Base-by-base conservation (phyloP, 371 early-diverging fungal species). In the Mortierella sp. region DNA sequence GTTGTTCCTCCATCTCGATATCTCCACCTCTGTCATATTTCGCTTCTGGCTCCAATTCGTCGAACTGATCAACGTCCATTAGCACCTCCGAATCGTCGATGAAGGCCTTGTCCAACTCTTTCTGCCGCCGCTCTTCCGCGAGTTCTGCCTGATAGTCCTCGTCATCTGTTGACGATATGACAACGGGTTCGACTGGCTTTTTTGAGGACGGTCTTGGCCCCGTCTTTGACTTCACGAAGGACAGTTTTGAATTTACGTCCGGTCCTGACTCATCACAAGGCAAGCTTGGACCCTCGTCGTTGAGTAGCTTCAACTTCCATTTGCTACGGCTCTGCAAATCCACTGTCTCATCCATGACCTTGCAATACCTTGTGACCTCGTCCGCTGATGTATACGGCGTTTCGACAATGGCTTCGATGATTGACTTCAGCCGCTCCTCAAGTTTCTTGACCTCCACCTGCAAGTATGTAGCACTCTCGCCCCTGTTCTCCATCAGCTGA, bases 221-320 rank as follows among this genome's bases (percentile, higher is more conserved):
- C 23, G 30, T 19, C 43, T 15, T 21, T 6, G 28, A 24, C n/a
- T 28, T 24, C 12, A 24, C 46, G n/a, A 28, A 7, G 15, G 46
- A 32, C n/a, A n/a, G 24, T 32, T 28, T 21, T 19, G 55, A 46
- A 21, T 24, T 41, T 19, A 39, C 12, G 31, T 12, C 43, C 19
- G 17, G 31, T 28, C 41, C 44, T 41, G 32, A 15, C 19, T 37
- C 30, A 17, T 42, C 14, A n/a, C 34, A 19, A n/a, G 52, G 54
- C 17, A 31, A 42, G 24, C 60, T 55, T 21, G n/a, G 54, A 28
- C 51, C 51, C 7, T 66, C 70, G 6, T 57, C 66, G 1, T 43
- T 19, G 0, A 79, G 26, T 42, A 84, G 68, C 2, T 50, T 58
- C 5, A 78, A 24, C 31, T 63, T 54, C 84, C 84, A 84, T 26